Percentiles rank a stretch among this genome's conserved stretches.
These are phyloP conservation scores for Colletotrichum noveboracense DNA, from an alignment of 2,329 filamentous ascomycete species.

Conservation along the genomic window DNA sequence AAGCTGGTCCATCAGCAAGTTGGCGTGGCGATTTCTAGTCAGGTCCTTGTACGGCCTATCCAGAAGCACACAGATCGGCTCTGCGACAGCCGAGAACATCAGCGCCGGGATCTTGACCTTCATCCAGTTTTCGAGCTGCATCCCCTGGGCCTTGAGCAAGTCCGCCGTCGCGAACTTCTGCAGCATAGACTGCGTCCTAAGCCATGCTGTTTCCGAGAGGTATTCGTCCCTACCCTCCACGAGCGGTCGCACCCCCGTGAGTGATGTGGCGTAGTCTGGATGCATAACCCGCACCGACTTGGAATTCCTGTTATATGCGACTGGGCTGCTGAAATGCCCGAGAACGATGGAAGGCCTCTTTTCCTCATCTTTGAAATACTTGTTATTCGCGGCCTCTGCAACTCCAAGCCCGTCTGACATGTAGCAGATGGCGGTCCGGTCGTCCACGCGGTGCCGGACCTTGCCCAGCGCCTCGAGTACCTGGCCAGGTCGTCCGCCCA, in stretches of 20 bases:
- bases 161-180: slow-evolving; percentile 67
- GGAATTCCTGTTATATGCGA: slow-evolving; percentile 46
- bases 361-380: slow-evolving; percentile 70
- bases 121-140: slow-evolving; percentile 67
- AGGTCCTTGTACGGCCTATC: slow-evolving; percentile 78
- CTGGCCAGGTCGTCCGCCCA: slow-evolving; percentile 65
- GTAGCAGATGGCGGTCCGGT: slow-evolving; percentile 75
- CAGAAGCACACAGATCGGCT: slow-evolving; percentile 80
- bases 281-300: slow-evolving; percentile 42
- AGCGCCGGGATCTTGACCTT: slow-evolving; percentile 80
- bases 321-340: slow-evolving; percentile 61
- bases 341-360: slow-evolving; percentile 78
- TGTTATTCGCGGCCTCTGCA: slow-evolving; percentile 76
- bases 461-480: slow-evolving; percentile 58
- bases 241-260: slow-evolving; percentile 32
- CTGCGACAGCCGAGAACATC: slow-evolving; percentile 76
- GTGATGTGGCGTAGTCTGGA: slow-evolving; percentile 34
- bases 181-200: slow-evolving; percentile 58
- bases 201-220: slow-evolving; percentile 26
- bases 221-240: background rate
- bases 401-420: slow-evolving; percentile 84
- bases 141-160: slow-evolving; percentile 63
- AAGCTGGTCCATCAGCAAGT: slow-evolving; percentile 71
- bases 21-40: slow-evolving; percentile 68
- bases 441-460: slow-evolving; percentile 70